Conservation (phyloP, 441 rosid genomes). For the Arabidopsis lyrata region DNA sequence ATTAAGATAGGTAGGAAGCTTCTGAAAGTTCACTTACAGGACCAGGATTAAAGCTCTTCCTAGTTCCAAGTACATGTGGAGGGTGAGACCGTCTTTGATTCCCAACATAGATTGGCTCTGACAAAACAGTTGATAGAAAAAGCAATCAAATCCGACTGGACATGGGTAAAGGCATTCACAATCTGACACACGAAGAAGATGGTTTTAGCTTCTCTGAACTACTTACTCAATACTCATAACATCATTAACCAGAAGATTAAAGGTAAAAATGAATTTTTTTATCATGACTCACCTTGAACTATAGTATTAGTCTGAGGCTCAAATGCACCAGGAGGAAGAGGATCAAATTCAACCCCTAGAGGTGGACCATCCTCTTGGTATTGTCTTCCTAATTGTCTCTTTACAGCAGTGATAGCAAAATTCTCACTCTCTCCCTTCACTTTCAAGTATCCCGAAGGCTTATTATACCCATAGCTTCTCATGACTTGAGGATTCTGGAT, state of each 20-base stretch:
- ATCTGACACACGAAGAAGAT: constrained; percentile 41
- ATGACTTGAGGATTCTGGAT: constrained; percentile 45
- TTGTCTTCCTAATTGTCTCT: constrained; percentile 83
- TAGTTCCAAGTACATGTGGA: constrained; percentile 55
- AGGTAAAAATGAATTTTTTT: constrained; percentile 2
- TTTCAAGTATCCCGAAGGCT: constrained; percentile 88
- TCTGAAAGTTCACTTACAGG: constrained; percentile 62
- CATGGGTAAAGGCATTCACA: constrained; percentile 40
- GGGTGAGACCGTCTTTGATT: constrained; percentile 57
- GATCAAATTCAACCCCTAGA: constrained; percentile 77
- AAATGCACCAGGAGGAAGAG: constrained; percentile 89
- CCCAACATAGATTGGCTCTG: constrained; percentile 67
- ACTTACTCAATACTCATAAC: constrained; percentile 22
- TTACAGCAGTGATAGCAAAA: constrained; percentile 78
- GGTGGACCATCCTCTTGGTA: constrained; percentile 86
- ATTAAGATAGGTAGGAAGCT: constrained; percentile 30
- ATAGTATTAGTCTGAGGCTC: constrained; percentile 58
- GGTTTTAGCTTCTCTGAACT: constrained; percentile 27
- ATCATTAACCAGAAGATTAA: constrained; percentile 11
- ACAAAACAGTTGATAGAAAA: constrained; percentile 38
- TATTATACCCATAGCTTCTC: constrained; percentile 56
- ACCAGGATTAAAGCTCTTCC: constrained; percentile 50
- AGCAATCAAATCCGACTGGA: constrained; percentile 39
- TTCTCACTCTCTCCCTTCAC: constrained; percentile 75
- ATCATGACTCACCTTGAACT: constrained; percentile 60